phyloP scores from a whole-genome alignment of 2,329 filamentous ascomycete genomes.

The Tothia fuscella region DNA sequence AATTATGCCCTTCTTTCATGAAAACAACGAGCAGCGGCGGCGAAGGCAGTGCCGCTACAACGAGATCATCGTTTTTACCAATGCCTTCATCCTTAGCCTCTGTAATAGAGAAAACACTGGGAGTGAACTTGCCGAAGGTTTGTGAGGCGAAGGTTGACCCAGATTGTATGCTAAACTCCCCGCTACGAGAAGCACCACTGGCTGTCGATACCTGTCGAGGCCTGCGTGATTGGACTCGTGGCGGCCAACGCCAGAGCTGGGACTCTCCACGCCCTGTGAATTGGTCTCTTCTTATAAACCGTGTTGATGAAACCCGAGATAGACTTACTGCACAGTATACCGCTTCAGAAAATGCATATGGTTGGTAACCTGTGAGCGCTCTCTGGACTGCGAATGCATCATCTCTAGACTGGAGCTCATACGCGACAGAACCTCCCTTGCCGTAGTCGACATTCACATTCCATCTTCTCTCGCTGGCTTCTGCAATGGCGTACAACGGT shows the following conservation, averaged over 20 bases:
- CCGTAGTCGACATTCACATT: not conserved
- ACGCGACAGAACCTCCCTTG: not conserved
- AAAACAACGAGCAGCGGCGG: not conserved
- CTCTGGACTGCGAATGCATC: not conserved
- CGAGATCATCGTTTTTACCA: no score
- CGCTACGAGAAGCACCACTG: not conserved
- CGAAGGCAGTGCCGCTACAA: not conserved
- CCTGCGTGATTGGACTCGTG: not conserved
- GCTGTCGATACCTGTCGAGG: not conserved
- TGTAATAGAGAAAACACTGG: not conserved
- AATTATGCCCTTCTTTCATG: not conserved
- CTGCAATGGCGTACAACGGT: constrained; percentile 13
- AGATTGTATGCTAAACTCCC: not conserved
- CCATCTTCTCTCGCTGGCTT: no score
- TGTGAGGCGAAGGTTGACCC: not conserved
- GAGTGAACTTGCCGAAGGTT: not conserved
- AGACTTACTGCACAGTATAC: not conserved
- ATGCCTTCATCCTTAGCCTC: not conserved
- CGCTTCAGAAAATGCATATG: not conserved
- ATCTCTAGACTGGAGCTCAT: not conserved
- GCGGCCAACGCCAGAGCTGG: constrained; percentile 1
- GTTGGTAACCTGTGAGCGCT: constrained; percentile 2
- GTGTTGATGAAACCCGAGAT: not conserved
- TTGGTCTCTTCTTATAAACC: not conserved
- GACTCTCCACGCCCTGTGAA: not conserved